These are phyloP conservation scores for Chlamydomonas schloesseri DNA, from an alignment of 139 green algal species.

Conservation along the genomic window DNA sequence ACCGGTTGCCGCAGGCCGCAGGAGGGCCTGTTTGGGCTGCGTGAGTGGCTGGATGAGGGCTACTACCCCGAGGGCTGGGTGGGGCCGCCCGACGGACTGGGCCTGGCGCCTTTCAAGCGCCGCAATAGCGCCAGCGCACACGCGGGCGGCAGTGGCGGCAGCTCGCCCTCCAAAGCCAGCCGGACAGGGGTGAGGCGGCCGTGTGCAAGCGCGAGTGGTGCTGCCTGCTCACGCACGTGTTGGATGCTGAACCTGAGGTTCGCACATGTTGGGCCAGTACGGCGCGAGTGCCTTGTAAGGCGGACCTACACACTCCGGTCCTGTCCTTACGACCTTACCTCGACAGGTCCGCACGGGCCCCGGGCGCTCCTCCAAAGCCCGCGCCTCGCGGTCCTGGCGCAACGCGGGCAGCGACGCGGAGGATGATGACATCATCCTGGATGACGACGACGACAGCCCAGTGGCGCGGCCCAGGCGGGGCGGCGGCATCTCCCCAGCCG, in stretches of 20 bases:
- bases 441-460: slow-evolving; percentile 16
- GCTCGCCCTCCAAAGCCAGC: not conserved
- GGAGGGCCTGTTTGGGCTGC: slow-evolving; percentile 88
- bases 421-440: not conserved
- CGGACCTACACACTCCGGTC: no score
- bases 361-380: slow-evolving; percentile 30
- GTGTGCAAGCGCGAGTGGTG: no score
- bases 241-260: no score
- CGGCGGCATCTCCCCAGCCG: not conserved
- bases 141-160: not conserved
- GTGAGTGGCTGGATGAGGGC: slow-evolving; percentile 81
- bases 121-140: slow-evolving; percentile 12
- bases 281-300: no score
- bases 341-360: slow-evolving; percentile 22
- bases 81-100: slow-evolving; percentile 46
- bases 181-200: slow-evolving; percentile 23
- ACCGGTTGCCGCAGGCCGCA: slow-evolving; percentile 61
- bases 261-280: no score
- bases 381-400: slow-evolving; percentile 33
- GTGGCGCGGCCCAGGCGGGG: not conserved
- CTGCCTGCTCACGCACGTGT: no score
- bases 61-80: slow-evolving; percentile 71
- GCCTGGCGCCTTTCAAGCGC: slow-evolving; percentile 60
- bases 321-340: no score
- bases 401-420: slow-evolving; percentile 36